Conservation (phyloP, 2,329 filamentous ascomycete species). For the Proliferodiscus dingleyae region DNA sequence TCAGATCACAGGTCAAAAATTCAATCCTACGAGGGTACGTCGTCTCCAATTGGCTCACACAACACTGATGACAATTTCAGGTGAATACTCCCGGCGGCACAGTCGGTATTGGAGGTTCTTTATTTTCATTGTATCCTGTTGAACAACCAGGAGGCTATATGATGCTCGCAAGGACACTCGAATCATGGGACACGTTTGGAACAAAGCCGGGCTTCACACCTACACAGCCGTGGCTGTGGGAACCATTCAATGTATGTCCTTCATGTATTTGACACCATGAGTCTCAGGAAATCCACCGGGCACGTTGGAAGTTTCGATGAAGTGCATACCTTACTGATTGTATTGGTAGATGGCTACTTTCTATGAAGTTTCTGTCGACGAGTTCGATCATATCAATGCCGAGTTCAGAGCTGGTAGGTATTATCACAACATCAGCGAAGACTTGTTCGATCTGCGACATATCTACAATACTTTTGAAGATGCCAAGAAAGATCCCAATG, state of each 20-base stretch:
- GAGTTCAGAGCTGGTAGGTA: slow-evolving; percentile 33
- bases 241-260: slow-evolving; percentile 36
- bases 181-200: slow-evolving; percentile 34
- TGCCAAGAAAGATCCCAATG: slow-evolving; percentile 16
- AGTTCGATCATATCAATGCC: slow-evolving; percentile 28
- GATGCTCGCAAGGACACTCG: slow-evolving; percentile 33
- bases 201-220: slow-evolving; percentile 29
- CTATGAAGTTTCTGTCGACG: slow-evolving; percentile 32
- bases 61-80: too few species aligned
- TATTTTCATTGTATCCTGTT: slow-evolving; percentile 35
- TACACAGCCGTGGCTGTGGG: slow-evolving; percentile 34
- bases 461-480: slow-evolving; percentile 24
- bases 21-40: slow-evolving; percentile 35
- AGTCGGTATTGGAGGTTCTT: slow-evolving; percentile 34
- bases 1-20: slow-evolving; percentile 29
- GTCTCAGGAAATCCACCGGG: too few species aligned
- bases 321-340: too few species aligned
- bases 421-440: slow-evolving; percentile 27
- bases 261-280: too few species aligned
- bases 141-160: slow-evolving; percentile 38
- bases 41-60: too few species aligned
- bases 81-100: slow-evolving; percentile 36
- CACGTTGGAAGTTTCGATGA: too few species aligned
- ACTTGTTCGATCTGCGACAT: slow-evolving; percentile 30
- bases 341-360: slow-evolving; percentile 33